A percentile compares a stretch with the other conserved stretches of the same genome.
These are phyloP conservation scores for Brasilioporus rufonigricans DNA, from an alignment of 768 basidiomycete genomes.

Conservation along the genomic window DNA sequence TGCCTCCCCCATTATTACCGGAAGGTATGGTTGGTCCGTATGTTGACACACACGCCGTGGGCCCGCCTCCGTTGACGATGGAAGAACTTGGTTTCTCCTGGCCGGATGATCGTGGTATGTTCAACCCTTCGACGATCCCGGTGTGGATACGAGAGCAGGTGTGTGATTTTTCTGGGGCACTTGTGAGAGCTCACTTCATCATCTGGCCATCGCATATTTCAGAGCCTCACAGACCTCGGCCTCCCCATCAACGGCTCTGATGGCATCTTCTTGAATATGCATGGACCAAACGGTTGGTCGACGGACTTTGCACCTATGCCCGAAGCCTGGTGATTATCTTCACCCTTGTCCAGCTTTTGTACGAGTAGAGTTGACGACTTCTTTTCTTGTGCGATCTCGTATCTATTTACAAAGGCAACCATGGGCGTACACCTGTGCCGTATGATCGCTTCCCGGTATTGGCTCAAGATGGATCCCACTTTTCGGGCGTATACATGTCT, in stretches of 20 bases:
- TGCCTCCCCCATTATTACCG: constrained; percentile 53
- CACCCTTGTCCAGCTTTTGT: constrained; percentile 12
- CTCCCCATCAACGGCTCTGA: constrained; percentile 91
- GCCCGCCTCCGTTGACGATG: constrained; percentile 69
- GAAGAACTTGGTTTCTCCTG: constrained; percentile 82
- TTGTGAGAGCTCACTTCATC: not conserved
- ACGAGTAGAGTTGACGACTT: constrained; percentile 24
- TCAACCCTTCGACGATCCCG: constrained; percentile 83
- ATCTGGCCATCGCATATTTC: constrained; percentile 2
- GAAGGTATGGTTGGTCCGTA: constrained; percentile 60
- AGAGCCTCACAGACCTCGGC: constrained; percentile 88
- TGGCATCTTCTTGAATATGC: constrained; percentile 81
- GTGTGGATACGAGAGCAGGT: constrained; percentile 91
- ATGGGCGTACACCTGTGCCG: constrained; percentile 13
- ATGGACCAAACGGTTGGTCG: constrained; percentile 69
- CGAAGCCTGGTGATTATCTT: constrained; percentile 70
- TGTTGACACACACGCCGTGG: constrained; percentile 47
- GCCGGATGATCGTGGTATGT: constrained; percentile 60
- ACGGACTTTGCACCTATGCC: constrained; percentile 75
- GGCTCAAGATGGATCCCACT: not conserved
- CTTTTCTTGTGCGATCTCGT: constrained; percentile 18
- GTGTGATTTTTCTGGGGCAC: constrained; percentile 24
- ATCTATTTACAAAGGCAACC: constrained; percentile 21
- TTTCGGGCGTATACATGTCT: not conserved
- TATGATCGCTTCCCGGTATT: constrained; percentile 11